Conservation (phyloP, 257 asterid genomes). For the Mitragyna speciosa region DNA sequence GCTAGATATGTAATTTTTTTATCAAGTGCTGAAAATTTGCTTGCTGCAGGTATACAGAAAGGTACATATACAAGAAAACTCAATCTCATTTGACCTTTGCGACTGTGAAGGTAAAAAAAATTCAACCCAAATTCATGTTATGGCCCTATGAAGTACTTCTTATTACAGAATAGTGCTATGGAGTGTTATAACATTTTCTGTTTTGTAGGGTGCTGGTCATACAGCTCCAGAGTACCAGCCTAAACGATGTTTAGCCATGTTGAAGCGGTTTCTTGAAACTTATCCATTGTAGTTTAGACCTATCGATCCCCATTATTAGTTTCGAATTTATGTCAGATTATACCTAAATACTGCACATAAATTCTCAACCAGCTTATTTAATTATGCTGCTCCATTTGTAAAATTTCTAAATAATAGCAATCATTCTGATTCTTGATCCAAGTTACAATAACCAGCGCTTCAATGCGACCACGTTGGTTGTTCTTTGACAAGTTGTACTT, state of each 20-base stretch:
- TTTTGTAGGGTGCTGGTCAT: conserved; percentile 45
- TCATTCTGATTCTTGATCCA: no score
- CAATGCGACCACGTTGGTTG: no score
- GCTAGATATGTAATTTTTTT: neutral
- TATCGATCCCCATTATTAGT: no score
- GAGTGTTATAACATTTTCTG: neutral
- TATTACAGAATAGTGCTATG: neutral
- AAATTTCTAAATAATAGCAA: no score
- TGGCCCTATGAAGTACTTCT: neutral
- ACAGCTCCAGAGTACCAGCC: conserved; percentile 42
- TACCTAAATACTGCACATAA: no score
- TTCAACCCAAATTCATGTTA: neutral
- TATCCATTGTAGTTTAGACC: conserved; percentile 30
- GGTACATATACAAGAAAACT: conserved; percentile 14
- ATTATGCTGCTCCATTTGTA: no score
- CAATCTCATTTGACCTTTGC: conserved; percentile 43
- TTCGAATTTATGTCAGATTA: neutral
- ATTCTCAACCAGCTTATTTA: no score
- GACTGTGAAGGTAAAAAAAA: conserved; percentile 45
- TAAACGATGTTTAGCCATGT: conserved; percentile 44
- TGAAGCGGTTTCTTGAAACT: conserved; percentile 34
- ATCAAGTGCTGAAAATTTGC: neutral
- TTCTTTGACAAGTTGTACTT: no score
- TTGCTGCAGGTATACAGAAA: conserved; percentile 34
- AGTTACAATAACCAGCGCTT: no score